Percentiles rank a stretch among this genome's conserved stretches.
Conservation (phyloP, 805 yeast genomes). For the Yamadazyma philogaea region DNA sequence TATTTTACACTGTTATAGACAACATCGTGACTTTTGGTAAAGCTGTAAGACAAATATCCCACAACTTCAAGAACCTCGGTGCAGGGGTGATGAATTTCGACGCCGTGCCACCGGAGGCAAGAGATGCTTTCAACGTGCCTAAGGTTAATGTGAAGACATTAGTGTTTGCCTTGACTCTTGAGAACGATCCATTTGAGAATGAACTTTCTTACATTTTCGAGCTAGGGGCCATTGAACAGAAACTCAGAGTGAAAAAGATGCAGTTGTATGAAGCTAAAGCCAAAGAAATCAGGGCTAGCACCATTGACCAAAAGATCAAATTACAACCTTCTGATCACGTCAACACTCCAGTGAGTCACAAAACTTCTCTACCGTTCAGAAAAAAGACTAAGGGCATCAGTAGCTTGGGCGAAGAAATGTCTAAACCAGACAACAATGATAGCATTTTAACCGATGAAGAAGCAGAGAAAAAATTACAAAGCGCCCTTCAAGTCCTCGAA, state of each 20-base stretch:
- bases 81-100: conserved; percentile 25
- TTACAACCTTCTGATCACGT: neutral
- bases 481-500: conserved; percentile 26
- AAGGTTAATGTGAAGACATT: conserved; percentile 52
- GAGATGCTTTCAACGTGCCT: conserved; percentile 51
- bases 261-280: conserved; percentile 33
- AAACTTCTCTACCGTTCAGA: neutral
- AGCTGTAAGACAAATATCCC: conserved; percentile 56
- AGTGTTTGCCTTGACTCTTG: conserved; percentile 61
- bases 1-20: conserved; percentile 77
- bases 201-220: conserved; percentile 63
- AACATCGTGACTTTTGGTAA: conserved; percentile 67
- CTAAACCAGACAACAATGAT: neutral
- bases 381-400: neutral
- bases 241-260: conserved; percentile 51
- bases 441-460: conserved; percentile 19
- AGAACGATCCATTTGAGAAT: conserved; percentile 87
- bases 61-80: conserved; percentile 41
- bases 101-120: conserved; percentile 32
- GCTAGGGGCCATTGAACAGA: conserved; percentile 66
- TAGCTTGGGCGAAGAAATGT: conserved; percentile 5
- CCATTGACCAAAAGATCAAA: conserved; percentile 10
- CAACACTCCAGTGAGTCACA: too few species aligned
- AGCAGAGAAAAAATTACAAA: conserved; percentile 24
- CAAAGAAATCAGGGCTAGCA: conserved; percentile 14